phyloP scores from a whole-genome alignment of 2,329 filamentous ascomycete genomes.

The Exophiala sideris region DNA sequence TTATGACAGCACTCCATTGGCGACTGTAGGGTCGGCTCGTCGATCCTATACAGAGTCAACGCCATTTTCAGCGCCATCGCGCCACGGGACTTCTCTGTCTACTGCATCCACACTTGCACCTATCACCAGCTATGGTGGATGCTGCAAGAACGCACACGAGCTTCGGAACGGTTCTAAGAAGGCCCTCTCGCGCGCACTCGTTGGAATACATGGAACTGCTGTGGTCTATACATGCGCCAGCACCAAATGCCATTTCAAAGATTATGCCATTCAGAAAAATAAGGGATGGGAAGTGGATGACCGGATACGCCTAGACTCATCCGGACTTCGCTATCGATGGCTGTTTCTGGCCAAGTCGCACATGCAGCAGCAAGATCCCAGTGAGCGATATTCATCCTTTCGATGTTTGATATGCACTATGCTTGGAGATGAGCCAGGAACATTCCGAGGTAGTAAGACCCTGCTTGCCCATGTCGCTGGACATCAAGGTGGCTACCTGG shows the following conservation, averaged over 20 bases:
- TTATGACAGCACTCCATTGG: not conserved
- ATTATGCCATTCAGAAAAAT: conserved; percentile 1
- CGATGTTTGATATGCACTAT: conserved; percentile 12
- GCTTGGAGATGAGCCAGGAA: conserved; percentile 6
- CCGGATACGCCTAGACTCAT: not conserved
- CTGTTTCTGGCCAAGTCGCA: conserved; percentile 47
- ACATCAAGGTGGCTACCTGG: conserved; percentile 13
- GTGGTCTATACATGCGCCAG: conserved; percentile 9
- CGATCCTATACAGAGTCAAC: not conserved
- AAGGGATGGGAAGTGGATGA: conserved; percentile 5
- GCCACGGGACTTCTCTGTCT: conserved; percentile 5
- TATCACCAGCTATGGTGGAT: conserved; percentile 11
- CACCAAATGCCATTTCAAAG: conserved; percentile 10
- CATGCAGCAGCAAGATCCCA: conserved; percentile 26
- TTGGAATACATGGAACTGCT: not conserved
- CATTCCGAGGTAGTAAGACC: not conserved
- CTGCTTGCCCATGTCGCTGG: conserved; percentile 8
- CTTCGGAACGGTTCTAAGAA: conserved; percentile 13
- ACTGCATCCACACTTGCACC: conserved; percentile 8
- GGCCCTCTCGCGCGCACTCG: conserved; percentile 1
- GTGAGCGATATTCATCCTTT: not conserved
- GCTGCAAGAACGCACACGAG: conserved; percentile 16
- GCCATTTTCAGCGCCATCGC: not conserved
- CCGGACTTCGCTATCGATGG: conserved; percentile 44
- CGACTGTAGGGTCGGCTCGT: not conserved